A percentile compares a stretch with the other conserved stretches of the same genome.
These are phyloP conservation scores for Kodamaea arcana DNA, from an alignment of 1,139 yeast genomes.

Conservation along the genomic window DNA sequence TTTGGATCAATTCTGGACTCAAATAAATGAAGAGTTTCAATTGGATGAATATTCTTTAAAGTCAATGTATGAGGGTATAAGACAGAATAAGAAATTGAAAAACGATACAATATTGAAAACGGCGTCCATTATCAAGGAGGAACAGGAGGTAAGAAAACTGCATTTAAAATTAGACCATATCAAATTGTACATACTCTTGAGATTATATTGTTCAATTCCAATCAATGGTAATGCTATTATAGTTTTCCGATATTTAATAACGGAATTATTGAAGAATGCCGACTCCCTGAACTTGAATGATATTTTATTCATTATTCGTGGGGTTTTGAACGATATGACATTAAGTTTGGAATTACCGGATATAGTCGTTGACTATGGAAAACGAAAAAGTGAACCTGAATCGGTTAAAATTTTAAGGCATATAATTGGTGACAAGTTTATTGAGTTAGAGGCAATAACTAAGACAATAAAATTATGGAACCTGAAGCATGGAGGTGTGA, in stretches of 20 bases:
- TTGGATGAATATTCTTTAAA: conserved; percentile 14
- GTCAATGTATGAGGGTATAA: conserved; percentile 12
- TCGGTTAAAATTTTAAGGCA: conserved; percentile 26
- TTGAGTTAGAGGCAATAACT: conserved; percentile 5
- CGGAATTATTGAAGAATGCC: conserved; percentile 10
- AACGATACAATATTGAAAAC: no score
- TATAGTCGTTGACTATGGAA: conserved; percentile 14
- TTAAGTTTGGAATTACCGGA: conserved; percentile 19
- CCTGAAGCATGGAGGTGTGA: no score
- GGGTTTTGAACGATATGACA: conserved; percentile 24
- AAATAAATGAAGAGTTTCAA: conserved; percentile 1
- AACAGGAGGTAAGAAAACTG: no score
- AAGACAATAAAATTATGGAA: no score
- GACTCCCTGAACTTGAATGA: conserved; percentile 6
- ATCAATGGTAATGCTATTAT: conserved; percentile 9
- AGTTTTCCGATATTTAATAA: conserved; percentile 9
- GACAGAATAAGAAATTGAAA: conserved; percentile 9
- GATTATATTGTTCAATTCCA: conserved; percentile 11
- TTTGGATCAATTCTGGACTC: conserved; percentile 6
- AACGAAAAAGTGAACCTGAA: conserved; percentile 19
- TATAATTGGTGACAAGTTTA: conserved; percentile 12
- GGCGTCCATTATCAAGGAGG: no score
- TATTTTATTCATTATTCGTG: conserved; percentile 19
- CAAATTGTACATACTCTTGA: conserved; percentile 14
- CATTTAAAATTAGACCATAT: no score